phyloP scores from a whole-genome alignment of 768 basidiomycete species.

The Leucosporidium creatinivorum region DNA sequence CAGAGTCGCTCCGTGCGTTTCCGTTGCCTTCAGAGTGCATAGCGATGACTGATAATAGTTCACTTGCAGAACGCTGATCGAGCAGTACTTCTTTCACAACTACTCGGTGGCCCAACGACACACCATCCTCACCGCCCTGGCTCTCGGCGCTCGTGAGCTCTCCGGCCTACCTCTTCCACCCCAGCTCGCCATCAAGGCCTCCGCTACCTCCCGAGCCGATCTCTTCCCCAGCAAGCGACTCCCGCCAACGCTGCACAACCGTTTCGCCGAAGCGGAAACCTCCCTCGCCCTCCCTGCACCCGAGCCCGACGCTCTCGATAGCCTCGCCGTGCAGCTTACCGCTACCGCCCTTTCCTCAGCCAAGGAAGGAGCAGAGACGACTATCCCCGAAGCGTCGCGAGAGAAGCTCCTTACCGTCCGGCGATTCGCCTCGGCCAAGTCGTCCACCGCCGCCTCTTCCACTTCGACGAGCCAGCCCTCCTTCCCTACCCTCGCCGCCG shows the following conservation, averaged over 20 bases:
- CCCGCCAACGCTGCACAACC: slow-evolving; percentile 62
- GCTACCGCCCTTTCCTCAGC: slow-evolving; percentile 57
- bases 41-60: background rate
- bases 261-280: slow-evolving; percentile 50
- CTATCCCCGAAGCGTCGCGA: slow-evolving; percentile 57
- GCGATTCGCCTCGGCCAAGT: slow-evolving; percentile 19
- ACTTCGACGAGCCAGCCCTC: slow-evolving; percentile 38
- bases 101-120: slow-evolving; percentile 82
- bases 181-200: slow-evolving; percentile 30
- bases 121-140: slow-evolving; percentile 75
- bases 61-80: slow-evolving; percentile 60
- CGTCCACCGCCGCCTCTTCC: background rate
- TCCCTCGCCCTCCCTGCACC: slow-evolving; percentile 30
- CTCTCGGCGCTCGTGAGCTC: slow-evolving; percentile 76
- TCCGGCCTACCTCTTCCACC: slow-evolving; percentile 45
- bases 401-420: slow-evolving; percentile 67
- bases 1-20: slow-evolving; percentile 69
- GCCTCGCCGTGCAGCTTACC: slow-evolving; percentile 59
- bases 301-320: slow-evolving; percentile 47
- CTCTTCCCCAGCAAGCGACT: slow-evolving; percentile 76
- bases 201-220: slow-evolving; percentile 34
- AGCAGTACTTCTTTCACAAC: slow-evolving; percentile 89
- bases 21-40: background rate
- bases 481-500: slow-evolving; percentile 62
- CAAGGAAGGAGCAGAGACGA: slow-evolving; percentile 51